Evolutionary conservation across 2,329 filamentous ascomycete species (phyloP).

Genomic region (Verticillium tricorpus): DNA sequence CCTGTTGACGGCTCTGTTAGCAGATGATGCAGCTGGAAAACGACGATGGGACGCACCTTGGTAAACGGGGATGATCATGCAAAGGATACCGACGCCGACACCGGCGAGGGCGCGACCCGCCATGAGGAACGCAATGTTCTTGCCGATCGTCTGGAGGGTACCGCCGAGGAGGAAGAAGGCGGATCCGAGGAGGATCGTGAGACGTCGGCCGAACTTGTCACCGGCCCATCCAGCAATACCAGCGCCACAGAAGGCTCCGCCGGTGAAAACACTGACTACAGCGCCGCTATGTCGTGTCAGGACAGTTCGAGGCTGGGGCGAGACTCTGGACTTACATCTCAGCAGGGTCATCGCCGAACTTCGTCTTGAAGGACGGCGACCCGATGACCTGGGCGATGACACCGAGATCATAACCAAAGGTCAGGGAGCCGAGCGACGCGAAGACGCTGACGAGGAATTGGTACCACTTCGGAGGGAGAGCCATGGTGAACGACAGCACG

Average conservation of each 20-base stretch:
- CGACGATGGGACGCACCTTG: conserved; percentile 44
- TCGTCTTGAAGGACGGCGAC: conserved; percentile 35
- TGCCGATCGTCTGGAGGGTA: conserved; percentile 66
- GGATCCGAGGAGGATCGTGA: conserved; percentile 67
- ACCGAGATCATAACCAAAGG: conserved; percentile 53
- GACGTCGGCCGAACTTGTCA: conserved; percentile 62
- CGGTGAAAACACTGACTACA: conserved; percentile 63
- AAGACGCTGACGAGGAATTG: conserved; percentile 48
- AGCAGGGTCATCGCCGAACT: conserved; percentile 27
- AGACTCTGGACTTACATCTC: background rate
- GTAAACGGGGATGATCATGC: conserved; percentile 54
- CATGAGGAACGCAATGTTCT: conserved; percentile 55
- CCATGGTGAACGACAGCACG: conserved; percentile 22
- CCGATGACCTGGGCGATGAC: conserved; percentile 49
- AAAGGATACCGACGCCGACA: conserved; percentile 43
- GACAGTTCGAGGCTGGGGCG: background rate
- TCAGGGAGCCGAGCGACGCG: conserved; percentile 50
- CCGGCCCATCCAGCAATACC: conserved; percentile 57
- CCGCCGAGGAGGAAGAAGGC: conserved; percentile 70
- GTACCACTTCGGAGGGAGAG: conserved; percentile 39
- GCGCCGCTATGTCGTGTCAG: background rate
- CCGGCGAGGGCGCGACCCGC: conserved; percentile 66
- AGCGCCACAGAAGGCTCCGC: conserved; percentile 67
- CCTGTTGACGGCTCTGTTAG: conserved; percentile 29
- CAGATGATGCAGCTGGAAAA: too few species aligned